A percentile compares a stretch with the other conserved stretches of the same genome.
Evolutionary conservation across 202 grass and related monocot genomes (phyloP).

Genomic region (Sporobolus alterniflorus): DNA sequence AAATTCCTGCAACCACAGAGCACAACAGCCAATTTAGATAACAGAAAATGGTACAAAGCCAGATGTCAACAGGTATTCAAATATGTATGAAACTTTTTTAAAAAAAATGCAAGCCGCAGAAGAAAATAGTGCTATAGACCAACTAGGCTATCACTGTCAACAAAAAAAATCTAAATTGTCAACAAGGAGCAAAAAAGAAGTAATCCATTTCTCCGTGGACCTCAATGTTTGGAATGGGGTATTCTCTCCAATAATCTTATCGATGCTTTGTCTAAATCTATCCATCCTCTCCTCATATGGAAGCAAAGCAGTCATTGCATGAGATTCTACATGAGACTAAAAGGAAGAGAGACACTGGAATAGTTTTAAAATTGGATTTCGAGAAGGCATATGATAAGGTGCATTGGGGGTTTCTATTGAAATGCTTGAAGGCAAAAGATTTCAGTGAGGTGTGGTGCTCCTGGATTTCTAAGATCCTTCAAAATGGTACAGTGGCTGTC

Average conservation of each 20-base stretch:
- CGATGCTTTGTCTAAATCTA: background rate
- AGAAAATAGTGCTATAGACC: background rate
- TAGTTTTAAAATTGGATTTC: too few species aligned
- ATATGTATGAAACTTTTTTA: background rate
- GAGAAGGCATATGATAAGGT: too few species aligned
- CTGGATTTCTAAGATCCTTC: too few species aligned
- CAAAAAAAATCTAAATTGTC: background rate
- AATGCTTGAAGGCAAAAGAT: too few species aligned
- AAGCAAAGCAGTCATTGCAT: background rate
- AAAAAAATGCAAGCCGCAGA: constrained; percentile 3
- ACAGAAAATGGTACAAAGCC: background rate
- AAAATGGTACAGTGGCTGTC: too few species aligned
- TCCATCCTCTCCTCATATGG: background rate
- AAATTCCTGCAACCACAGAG: constrained; percentile 65
- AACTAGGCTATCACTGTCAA: background rate
- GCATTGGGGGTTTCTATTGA: too few species aligned
- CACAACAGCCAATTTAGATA: constrained; percentile 16
- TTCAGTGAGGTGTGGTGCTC: too few species aligned
- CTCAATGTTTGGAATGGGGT: constrained; percentile 8
- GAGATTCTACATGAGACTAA: too few species aligned
- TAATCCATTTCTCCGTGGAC: background rate
- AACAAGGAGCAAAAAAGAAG: background rate
- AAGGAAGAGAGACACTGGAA: too few species aligned
- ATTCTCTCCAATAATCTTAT: background rate
- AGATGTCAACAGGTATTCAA: background rate